Base-by-base conservation (phyloP, 2,329 filamentous ascomycete genomes). In the Mycosphaerella sp. region DNA sequence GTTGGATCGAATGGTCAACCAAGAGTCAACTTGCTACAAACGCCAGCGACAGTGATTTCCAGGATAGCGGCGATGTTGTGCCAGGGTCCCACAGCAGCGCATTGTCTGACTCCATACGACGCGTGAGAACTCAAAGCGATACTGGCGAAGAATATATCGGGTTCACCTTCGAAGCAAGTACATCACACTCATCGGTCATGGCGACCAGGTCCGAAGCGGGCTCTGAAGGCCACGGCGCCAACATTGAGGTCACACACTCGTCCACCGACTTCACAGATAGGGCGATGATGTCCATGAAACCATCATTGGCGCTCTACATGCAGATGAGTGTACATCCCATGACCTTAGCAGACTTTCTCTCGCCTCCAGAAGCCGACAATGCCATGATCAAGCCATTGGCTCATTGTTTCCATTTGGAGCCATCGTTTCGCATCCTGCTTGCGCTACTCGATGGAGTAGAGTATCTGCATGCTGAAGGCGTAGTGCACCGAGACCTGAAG, bases 401-500 rank as follows among this genome's bases (percentile, higher is more conserved):
- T 4, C 82, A 86, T 65, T 85, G 82, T 62, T 86, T 81, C 63
- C 82, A 85, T 59, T 60, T 79, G 1, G 63, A 75, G 28, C 74
- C 80, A 0, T 79, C 81, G 0, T 62, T 84, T 2, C 71, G 73
- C 28, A 69, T 86, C 1, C 70, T 86, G n/a, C 66, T 78, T 10
- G 75, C 75, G 1, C 78, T 86, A 27, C 67, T 85, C 1, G 77
- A 81, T 7, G 83, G 82, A 1, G 76, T 86, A 2, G 75, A 82
- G 51, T 85, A 86, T 59, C 72, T 86, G 1, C 83, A 86, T 59
- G 68, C 71, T 0, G 73, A 80, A 52, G 73, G 74, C 5, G 77
- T 86, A 42, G 75, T 85, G 0, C 83, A 86, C 59, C 78, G 82
- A 8, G 83, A 86, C 60, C 71, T 86, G 17, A 86, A 86, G 60